phyloP scores from a whole-genome alignment of 2,329 filamentous ascomycete species.

The Colletotrichum scovillei region DNA sequence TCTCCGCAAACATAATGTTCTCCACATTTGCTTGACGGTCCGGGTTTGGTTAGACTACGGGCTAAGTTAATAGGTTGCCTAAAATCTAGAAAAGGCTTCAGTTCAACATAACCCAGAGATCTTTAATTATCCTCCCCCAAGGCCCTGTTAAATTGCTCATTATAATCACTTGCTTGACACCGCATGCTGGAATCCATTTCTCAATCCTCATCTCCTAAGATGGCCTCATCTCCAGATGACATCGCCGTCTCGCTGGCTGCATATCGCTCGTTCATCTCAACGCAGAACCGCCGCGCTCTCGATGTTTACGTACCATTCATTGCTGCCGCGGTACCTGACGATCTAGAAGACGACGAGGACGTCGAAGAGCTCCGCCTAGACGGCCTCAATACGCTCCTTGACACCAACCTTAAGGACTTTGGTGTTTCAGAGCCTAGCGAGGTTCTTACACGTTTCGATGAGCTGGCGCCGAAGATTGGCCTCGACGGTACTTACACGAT shows the following conservation, averaged over 20 bases:
- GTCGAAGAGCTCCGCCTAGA: neutral
- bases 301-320: neutral
- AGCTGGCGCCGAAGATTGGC: neutral
- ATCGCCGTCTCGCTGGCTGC: neutral
- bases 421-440: neutral
- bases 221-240: neutral
- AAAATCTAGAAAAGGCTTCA: too few relatives aligned
- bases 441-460: neutral
- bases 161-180: too few relatives aligned
- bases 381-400: neutral
- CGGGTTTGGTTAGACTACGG: too few relatives aligned
- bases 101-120: too few relatives aligned
- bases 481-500: neutral
- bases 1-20: too few relatives aligned
- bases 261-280: neutral
- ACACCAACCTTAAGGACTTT: neutral
- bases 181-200: too few relatives aligned
- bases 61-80: too few relatives aligned
- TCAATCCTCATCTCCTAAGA: neutral
- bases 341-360: neutral
- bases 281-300: neutral
- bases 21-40: too few relatives aligned
- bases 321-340: neutral
- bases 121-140: too few relatives aligned
- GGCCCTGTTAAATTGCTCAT: too few relatives aligned